A percentile compares a stretch with the other conserved stretches of the same genome.
phyloP scores from a whole-genome alignment of 1,139 yeast genomes.

The Magnusiomyces paraingens region DNA sequence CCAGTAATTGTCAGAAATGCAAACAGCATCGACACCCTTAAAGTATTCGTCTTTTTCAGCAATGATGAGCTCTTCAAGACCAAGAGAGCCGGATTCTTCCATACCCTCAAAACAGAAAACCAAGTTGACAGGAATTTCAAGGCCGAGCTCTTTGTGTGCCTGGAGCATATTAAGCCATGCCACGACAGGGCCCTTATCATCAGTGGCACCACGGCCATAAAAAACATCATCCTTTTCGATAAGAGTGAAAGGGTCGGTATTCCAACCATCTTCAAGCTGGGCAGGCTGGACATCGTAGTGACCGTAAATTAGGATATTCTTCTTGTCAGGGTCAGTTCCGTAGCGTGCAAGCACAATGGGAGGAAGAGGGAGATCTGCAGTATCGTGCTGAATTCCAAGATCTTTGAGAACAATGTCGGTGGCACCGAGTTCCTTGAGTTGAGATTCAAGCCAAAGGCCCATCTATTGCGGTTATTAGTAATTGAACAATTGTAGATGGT shows the following conservation, averaged over 20 bases:
- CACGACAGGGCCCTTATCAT: constrained; percentile 96
- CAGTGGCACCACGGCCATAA: constrained; percentile 92
- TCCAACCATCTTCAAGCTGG: constrained; percentile 86
- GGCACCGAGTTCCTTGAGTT: constrained; percentile 68
- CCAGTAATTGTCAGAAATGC: constrained; percentile 98
- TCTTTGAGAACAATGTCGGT: constrained; percentile 74
- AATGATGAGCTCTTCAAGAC: constrained; percentile 76
- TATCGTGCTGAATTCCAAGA: constrained; percentile 82
- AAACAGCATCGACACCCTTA: constrained; percentile 84
- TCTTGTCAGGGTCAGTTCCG: constrained; percentile 73
- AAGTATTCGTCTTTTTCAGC: constrained; percentile 74
- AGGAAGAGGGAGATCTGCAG: constrained; percentile 67
- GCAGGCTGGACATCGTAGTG: constrained; percentile 99
- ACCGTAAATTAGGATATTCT: constrained; percentile 87
- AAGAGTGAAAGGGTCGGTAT: constrained; percentile 79
- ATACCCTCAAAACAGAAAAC: constrained; percentile 95
- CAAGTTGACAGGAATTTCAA: constrained; percentile 90
- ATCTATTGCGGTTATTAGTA: constrained; percentile 35
- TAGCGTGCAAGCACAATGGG: constrained; percentile 86
- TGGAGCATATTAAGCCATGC: constrained; percentile 94
- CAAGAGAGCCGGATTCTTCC: constrained; percentile 97
- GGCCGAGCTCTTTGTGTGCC: constrained; percentile 78
- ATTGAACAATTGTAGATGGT: no score
- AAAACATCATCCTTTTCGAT: constrained; percentile 56
- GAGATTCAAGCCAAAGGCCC: constrained; percentile 72